These are phyloP conservation scores for Ustilago nuda DNA, from an alignment of 1,284 basidiomycete genomes.

Conservation along the genomic window DNA sequence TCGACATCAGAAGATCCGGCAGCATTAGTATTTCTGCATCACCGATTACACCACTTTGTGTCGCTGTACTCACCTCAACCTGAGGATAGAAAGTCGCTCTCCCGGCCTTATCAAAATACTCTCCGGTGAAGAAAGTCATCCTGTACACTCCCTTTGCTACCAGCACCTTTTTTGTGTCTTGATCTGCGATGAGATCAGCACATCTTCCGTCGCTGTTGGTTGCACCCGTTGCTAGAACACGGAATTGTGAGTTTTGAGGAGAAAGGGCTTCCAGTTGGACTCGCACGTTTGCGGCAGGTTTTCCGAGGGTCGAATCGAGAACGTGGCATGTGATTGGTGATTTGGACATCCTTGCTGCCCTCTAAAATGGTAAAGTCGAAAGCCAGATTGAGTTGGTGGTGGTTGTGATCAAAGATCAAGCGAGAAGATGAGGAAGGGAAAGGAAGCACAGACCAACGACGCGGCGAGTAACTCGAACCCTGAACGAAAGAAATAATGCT, in stretches of 20 bases:
- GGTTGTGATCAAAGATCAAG: not conserved
- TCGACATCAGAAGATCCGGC: not conserved
- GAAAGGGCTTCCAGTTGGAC: constrained; percentile 47
- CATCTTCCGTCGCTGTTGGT: constrained; percentile 87
- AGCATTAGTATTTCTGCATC: not conserved
- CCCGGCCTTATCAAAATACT: constrained; percentile 79
- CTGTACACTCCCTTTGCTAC: constrained; percentile 77
- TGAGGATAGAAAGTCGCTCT: constrained; percentile 85
- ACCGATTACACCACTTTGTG: not conserved
- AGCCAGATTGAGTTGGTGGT: not conserved
- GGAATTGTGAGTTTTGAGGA: constrained; percentile 28
- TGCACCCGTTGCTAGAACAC: constrained; percentile 71
- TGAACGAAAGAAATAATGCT: not conserved
- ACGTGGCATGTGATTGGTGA: constrained; percentile 89
- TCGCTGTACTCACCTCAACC: constrained; percentile 78
- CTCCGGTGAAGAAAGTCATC: constrained; percentile 83
- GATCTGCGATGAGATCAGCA: constrained; percentile 75
- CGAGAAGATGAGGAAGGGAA: not conserved
- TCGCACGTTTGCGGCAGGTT: constrained; percentile 74
- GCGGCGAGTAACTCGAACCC: constrained; percentile 22
- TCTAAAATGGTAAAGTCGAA: not conserved
- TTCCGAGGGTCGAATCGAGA: constrained; percentile 84
- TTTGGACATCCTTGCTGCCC: constrained; percentile 35
- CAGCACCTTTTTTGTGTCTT: constrained; percentile 70
- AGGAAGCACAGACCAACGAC: constrained; percentile 25